These are phyloP conservation scores for Trypanosoma platydactyli DNA, from an alignment of 208 protist species.

Conservation along the genomic window DNA sequence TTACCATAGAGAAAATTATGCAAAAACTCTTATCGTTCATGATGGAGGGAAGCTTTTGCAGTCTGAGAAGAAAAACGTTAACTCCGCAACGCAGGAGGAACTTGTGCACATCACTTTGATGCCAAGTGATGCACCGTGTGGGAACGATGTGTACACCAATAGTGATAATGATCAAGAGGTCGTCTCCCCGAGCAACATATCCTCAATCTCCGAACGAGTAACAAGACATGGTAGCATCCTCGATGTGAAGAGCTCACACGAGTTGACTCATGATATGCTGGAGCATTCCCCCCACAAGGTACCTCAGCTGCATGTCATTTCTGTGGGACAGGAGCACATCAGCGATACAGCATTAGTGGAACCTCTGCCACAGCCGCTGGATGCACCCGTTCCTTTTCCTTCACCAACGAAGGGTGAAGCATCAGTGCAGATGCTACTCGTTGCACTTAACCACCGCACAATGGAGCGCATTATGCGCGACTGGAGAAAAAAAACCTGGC, in stretches of 20 bases:
- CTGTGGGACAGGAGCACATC: background rate
- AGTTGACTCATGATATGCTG: background rate
- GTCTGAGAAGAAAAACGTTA: background rate
- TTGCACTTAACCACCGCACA: background rate
- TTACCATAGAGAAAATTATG: slow-evolving; percentile 1
- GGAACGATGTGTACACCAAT: background rate
- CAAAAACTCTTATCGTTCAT: background rate
- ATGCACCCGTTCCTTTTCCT: slow-evolving; percentile 7
- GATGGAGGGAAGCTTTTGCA: background rate
- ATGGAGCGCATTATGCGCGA: slow-evolving; percentile 6
- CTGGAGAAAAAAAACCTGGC: slow-evolving; percentile 5
- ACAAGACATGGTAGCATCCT: background rate
- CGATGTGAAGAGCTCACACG: background rate
- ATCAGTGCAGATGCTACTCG: background rate
- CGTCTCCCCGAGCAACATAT: slow-evolving; percentile 14
- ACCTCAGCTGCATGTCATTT: background rate
- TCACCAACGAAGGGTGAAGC: background rate
- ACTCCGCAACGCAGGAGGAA: slow-evolving; percentile 4
- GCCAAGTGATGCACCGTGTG: background rate
- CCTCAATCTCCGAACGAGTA: slow-evolving; percentile 7
- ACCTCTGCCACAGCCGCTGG: background rate
- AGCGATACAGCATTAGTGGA: too few species aligned
- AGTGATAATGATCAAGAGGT: background rate
- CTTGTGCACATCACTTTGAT: slow-evolving; percentile 11
- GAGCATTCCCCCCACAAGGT: background rate